These are phyloP conservation scores for Scutellaria baicalensis DNA, from an alignment of 257 asterid genomes.

Conservation along the genomic window DNA sequence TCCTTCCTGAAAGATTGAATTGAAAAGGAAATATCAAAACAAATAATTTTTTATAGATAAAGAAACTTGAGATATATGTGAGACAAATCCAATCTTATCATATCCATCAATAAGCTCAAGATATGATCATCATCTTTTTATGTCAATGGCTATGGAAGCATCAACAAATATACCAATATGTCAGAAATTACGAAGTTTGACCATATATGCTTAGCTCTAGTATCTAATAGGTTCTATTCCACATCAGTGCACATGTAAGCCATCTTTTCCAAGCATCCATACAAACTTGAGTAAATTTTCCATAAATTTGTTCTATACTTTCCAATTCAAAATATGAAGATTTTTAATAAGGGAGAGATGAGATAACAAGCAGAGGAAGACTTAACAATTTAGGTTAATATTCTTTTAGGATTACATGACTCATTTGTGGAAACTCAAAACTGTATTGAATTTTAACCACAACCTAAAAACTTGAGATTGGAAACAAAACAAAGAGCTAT, in stretches of 20 bases:
- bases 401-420: not conserved
- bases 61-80: not conserved
- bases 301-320: not conserved
- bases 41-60: not conserved
- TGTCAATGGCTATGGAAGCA: not conserved
- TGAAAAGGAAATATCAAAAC: not conserved
- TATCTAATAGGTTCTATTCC: not conserved
- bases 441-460: not conserved
- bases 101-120: not conserved
- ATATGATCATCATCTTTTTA: not conserved
- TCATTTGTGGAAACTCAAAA: not conserved
- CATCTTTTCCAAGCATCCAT: not conserved
- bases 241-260: not conserved
- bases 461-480: not conserved
- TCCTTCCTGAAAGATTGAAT: conserved; percentile 18
- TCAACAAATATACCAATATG: not conserved
- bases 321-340: not conserved
- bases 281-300: not conserved
- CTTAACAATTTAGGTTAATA: no score
- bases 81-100: not conserved
- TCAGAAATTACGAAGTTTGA: not conserved
- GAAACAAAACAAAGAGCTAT: not conserved
- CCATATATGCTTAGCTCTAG: not conserved
- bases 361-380: no score
- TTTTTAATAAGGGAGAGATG: not conserved